phyloP scores from a whole-genome alignment of 2,329 filamentous ascomycete species.

The Raffaelea albimanens region DNA sequence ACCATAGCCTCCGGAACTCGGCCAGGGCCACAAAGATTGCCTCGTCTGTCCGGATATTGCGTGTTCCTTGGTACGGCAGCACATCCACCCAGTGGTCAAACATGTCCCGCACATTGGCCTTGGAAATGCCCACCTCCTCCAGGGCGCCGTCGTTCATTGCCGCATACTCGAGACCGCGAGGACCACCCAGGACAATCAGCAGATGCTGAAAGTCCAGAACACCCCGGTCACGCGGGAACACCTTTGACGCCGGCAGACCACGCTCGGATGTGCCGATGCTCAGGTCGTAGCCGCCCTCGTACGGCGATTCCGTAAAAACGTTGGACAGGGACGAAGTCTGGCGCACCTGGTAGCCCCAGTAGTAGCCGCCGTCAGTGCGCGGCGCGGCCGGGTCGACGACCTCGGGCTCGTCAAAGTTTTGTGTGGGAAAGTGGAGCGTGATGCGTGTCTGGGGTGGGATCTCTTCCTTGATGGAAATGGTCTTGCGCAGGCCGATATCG shows the following conservation, averaged over 20 bases:
- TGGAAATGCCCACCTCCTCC: slow-evolving; percentile 51
- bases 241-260: slow-evolving; percentile 42
- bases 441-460: slow-evolving; percentile 65
- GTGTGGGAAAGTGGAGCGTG: slow-evolving; percentile 56
- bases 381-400: slow-evolving; percentile 61
- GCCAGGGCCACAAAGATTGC: slow-evolving; percentile 70
- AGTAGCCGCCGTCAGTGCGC: slow-evolving; percentile 68
- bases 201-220: slow-evolving; percentile 54
- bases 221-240: slow-evolving; percentile 30
- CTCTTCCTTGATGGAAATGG: slow-evolving; percentile 44
- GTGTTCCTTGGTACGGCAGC: slow-evolving; percentile 68
- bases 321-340: slow-evolving; percentile 56
- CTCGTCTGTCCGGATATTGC: slow-evolving; percentile 77
- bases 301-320: slow-evolving; percentile 69
- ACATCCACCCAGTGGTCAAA: slow-evolving; percentile 84
- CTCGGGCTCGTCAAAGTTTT: slow-evolving; percentile 36
- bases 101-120: slow-evolving; percentile 55
- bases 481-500: slow-evolving; percentile 47
- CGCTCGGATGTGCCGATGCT: slow-evolving; percentile 79
- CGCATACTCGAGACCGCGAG: slow-evolving; percentile 69
- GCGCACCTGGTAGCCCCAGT: slow-evolving; percentile 74
- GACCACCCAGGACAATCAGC: slow-evolving; percentile 71
- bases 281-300: slow-evolving; percentile 70
- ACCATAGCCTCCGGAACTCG: slow-evolving; percentile 52
- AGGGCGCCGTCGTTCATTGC: slow-evolving; percentile 51